Conservation (phyloP, 2,329 filamentous ascomycete genomes). For the Dactylellina drechsleri region DNA sequence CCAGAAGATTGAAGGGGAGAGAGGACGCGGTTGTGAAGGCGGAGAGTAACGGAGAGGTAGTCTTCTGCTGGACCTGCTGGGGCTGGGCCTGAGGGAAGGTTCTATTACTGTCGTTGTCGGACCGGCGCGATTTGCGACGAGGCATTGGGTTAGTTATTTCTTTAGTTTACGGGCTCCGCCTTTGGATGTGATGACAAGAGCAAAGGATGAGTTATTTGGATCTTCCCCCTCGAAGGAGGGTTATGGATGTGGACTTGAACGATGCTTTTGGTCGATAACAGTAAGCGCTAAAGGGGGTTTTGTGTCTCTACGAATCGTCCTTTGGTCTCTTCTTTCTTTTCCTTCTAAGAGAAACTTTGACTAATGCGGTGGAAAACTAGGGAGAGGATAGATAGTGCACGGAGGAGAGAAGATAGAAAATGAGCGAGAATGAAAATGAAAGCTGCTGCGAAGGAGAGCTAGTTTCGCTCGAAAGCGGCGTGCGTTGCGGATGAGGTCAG, state of each 20-base stretch:
- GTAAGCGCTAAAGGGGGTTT: background rate
- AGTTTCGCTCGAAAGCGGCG: constrained; percentile 26
- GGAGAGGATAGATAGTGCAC: background rate
- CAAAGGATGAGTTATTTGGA: background rate
- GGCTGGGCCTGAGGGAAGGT: constrained; percentile 52
- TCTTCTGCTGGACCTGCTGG: constrained; percentile 53
- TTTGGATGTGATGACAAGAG: background rate
- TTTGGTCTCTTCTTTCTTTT: background rate
- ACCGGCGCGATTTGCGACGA: constrained; percentile 53
- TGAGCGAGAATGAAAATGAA: constrained; percentile 4
- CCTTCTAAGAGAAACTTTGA: background rate
- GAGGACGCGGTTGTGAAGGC: constrained; percentile 48
- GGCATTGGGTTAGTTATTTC: constrained; percentile 49
- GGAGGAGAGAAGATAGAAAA: background rate
- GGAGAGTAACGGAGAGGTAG: constrained; percentile 48
- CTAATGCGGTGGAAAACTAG: background rate
- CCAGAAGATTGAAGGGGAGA: constrained; percentile 51
- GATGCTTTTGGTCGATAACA: background rate
- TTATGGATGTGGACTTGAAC: constrained; percentile 15
- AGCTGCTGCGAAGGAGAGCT: constrained; percentile 5
- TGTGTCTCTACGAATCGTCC: no score
- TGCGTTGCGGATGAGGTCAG: constrained; percentile 50
- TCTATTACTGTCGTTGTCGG: constrained; percentile 52
- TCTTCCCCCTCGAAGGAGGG: constrained; percentile 38
- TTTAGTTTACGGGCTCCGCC: constrained; percentile 4